phyloP scores from a whole-genome alignment of 108 stramenopile species.

The Parmales sp. region DNA sequence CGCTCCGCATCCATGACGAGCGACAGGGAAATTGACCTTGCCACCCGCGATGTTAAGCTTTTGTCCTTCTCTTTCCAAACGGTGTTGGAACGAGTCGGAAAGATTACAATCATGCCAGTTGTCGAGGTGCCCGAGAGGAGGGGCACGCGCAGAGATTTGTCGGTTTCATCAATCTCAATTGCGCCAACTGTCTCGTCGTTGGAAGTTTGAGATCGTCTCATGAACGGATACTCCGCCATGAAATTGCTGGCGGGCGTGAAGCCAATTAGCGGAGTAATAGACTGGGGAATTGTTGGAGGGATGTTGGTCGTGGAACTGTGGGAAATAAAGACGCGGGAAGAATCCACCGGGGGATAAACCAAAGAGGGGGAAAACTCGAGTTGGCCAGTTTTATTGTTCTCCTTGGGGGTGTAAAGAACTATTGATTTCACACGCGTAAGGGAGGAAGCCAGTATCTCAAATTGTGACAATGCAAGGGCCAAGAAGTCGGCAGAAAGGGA shows the following conservation, averaged over 20 bases:
- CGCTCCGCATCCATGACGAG: slow-evolving; percentile 54
- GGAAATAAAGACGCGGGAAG: slow-evolving; percentile 60
- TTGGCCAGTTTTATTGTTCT: slow-evolving; percentile 59
- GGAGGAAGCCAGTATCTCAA: too few species aligned
- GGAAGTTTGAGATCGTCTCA: slow-evolving; percentile 16
- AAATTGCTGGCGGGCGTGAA: slow-evolving; percentile 40
- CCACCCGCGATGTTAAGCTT: slow-evolving; percentile 53
- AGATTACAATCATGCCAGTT: not conserved
- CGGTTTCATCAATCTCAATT: not conserved
- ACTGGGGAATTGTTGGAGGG: slow-evolving; percentile 38
- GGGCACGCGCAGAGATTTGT: not conserved
- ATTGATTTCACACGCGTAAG: slow-evolving; percentile 68
- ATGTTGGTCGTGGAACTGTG: slow-evolving; percentile 43
- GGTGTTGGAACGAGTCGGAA: not conserved
- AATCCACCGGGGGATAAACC: slow-evolving; percentile 48
- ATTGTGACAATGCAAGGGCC: too few species aligned
- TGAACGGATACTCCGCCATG: slow-evolving; percentile 51
- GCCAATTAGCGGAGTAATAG: slow-evolving; percentile 45
- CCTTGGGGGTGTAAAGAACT: slow-evolving; percentile 66
- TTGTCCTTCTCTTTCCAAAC: slow-evolving; percentile 41
- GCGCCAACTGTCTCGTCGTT: not conserved
- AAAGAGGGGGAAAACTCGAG: slow-evolving; percentile 68
- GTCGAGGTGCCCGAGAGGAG: slow-evolving; percentile 12
- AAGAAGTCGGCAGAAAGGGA: too few species aligned
- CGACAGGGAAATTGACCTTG: slow-evolving; percentile 61